Evolutionary conservation across 2,329 filamentous ascomycete species (phyloP).

Genomic region (Camptophora hylomeconis): DNA sequence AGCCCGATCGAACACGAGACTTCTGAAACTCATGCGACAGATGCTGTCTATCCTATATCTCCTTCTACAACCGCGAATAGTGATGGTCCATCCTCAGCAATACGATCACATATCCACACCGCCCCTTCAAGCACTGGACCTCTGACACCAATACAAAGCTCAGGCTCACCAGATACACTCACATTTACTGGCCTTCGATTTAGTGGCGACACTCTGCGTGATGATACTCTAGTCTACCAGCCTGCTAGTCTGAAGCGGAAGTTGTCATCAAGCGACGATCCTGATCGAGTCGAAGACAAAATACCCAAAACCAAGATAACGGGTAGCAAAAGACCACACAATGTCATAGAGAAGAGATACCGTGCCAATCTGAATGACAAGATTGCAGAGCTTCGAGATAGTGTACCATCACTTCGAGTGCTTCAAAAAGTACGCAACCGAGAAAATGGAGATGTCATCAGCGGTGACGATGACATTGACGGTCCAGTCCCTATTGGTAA

Average conservation of each 20-base stretch:
- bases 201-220: conserved; percentile 16
- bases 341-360: conserved; percentile 96
- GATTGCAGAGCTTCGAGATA: conserved; percentile 82
- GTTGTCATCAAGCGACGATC: conserved; percentile 43
- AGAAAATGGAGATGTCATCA: conserved; percentile 46
- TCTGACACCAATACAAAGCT: conserved; percentile 17
- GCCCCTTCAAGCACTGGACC: conserved; percentile 14
- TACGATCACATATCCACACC: conserved; percentile 13
- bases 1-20: conserved; percentile 4
- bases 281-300: conserved; percentile 38
- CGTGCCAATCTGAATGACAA: conserved; percentile 95
- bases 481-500: conserved; percentile 82
- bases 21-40: background rate
- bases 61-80: conserved; percentile 15
- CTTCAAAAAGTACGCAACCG: conserved; percentile 55
- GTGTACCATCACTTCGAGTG: conserved; percentile 77
- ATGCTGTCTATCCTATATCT: conserved; percentile 13
- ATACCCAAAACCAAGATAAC: conserved; percentile 42
- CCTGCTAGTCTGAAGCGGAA: conserved; percentile 50
- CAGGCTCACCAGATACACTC: conserved; percentile 14
- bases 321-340: conserved; percentile 87
- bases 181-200: conserved; percentile 14
- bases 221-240: conserved; percentile 8
- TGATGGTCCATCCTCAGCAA: conserved; percentile 8
- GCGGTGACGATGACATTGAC: conserved; percentile 67